Percentiles rank a stretch among this genome's conserved stretches.
phyloP scores from a whole-genome alignment of 2,329 filamentous ascomycete genomes.

The Escovopsis weberi region DNA sequence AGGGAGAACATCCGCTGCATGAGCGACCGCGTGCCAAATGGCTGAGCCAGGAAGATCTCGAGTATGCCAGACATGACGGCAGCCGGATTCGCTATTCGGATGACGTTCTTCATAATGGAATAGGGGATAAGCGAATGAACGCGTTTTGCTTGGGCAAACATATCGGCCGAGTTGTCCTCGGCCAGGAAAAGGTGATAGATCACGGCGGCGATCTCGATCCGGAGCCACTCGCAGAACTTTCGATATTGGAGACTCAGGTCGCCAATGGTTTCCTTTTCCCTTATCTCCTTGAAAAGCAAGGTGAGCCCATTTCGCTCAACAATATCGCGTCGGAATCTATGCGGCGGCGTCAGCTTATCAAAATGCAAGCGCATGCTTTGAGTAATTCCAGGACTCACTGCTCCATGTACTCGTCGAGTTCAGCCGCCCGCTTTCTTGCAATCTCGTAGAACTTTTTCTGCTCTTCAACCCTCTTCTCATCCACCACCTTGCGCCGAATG shows the following conservation, averaged over 20 bases:
- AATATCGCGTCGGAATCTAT: slow-evolving; percentile 50
- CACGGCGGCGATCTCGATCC: slow-evolving; percentile 92
- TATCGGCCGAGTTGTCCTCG: slow-evolving; percentile 92
- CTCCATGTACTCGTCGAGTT: slow-evolving; percentile 97
- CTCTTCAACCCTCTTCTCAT: slow-evolving; percentile 79
- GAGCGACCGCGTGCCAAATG: slow-evolving; percentile 77
- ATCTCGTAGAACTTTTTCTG: slow-evolving; percentile 94
- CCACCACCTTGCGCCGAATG: slow-evolving; percentile 61
- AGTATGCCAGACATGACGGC: slow-evolving; percentile 94
- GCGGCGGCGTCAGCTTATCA: slow-evolving; percentile 8
- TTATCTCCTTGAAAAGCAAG: slow-evolving; percentile 84
- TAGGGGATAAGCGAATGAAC: slow-evolving; percentile 95
- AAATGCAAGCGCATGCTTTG: neutral
- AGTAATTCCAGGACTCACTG: slow-evolving; percentile 37
- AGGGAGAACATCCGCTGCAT: slow-evolving; percentile 91
- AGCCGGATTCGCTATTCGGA: slow-evolving; percentile 88
- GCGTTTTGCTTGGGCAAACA: slow-evolving; percentile 85
- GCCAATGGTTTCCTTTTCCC: slow-evolving; percentile 71
- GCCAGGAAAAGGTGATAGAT: slow-evolving; percentile 95
- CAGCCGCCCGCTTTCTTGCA: slow-evolving; percentile 73
- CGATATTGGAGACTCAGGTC: slow-evolving; percentile 91
- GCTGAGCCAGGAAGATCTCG: slow-evolving; percentile 90
- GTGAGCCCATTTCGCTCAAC: slow-evolving; percentile 71
- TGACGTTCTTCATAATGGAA: slow-evolving; percentile 86
- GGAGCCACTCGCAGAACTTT: slow-evolving; percentile 95